phyloP scores from a whole-genome alignment of 2,329 filamentous ascomycete species.

The Microdochium paspali region DNA sequence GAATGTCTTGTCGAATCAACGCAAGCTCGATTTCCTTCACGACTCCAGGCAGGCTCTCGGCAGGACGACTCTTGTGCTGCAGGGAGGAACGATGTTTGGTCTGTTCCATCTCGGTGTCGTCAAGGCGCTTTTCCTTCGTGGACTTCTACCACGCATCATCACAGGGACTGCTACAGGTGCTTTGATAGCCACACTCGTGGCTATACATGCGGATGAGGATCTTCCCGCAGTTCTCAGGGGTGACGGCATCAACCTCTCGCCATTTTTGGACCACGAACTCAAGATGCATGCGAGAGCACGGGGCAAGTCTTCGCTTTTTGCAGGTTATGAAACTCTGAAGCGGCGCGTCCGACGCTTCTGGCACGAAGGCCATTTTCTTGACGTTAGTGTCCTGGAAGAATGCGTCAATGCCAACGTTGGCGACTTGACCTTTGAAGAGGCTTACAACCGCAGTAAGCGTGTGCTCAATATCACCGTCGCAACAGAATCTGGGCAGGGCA shows the following conservation, averaged over 20 bases:
- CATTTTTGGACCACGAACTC: conserved; percentile 48
- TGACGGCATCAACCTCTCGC: conserved; percentile 72
- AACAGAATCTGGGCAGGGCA: conserved; percentile 61
- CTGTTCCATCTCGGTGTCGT: conserved; percentile 85
- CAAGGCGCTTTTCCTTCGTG: conserved; percentile 73
- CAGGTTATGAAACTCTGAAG: conserved; percentile 47
- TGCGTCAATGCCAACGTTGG: conserved; percentile 80
- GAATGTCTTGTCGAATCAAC: conserved; percentile 52
- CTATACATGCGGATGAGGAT: conserved; percentile 80
- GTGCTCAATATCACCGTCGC: conserved; percentile 89
- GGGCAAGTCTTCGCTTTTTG: conserved; percentile 26
- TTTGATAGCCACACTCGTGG: conserved; percentile 78
- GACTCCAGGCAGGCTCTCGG: conserved; percentile 86
- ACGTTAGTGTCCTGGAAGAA: conserved; percentile 72
- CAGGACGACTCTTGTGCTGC: conserved; percentile 73
- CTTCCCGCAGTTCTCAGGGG: conserved; percentile 68
- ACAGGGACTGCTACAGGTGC: conserved; percentile 87
- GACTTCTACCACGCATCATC: conserved; percentile 79
- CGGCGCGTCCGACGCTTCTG: conserved; percentile 62
- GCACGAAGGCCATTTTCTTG: conserved; percentile 72
- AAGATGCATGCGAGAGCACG: conserved; percentile 16
- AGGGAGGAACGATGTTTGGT: conserved; percentile 87
- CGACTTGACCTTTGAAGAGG: conserved; percentile 87
- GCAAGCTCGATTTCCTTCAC: conserved; percentile 77
- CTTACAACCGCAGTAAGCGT: conserved; percentile 74